Evolutionary conservation across 164 flowering plant genomes (phyloP).

Genomic region (Santalum album): DNA sequence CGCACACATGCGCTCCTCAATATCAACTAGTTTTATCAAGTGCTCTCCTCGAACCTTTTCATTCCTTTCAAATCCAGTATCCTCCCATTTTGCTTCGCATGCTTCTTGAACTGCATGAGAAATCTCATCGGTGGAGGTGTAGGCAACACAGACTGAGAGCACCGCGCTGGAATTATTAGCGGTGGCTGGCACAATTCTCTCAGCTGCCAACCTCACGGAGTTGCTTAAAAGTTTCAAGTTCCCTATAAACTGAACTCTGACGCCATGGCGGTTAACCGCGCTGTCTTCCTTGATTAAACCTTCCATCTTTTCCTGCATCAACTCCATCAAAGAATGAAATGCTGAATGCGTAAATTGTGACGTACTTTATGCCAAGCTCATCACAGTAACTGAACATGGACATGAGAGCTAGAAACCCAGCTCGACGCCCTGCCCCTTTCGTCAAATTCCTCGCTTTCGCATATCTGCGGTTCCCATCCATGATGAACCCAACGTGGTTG

Average conservation of each 20-base stretch:
- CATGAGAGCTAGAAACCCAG: constrained; percentile 41
- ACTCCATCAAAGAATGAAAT: constrained; percentile 35
- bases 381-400: constrained; percentile 49
- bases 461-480: constrained; percentile 68
- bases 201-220: constrained; percentile 47
- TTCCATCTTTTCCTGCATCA: constrained; percentile 57
- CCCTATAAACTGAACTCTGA: constrained; percentile 52
- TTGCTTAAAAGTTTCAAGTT: constrained; percentile 46
- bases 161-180: constrained; percentile 32
- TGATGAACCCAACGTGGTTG: constrained; percentile 46
- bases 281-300: constrained; percentile 39
- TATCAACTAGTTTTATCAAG: constrained; percentile 28
- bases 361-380: constrained; percentile 59
- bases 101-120: constrained; percentile 42
- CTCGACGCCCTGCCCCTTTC: constrained; percentile 39
- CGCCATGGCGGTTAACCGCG: constrained; percentile 42
- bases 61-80: not conserved
- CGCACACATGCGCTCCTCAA: constrained; percentile 65
- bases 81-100: constrained; percentile 27
- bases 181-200: constrained; percentile 53
- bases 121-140: constrained; percentile 68
- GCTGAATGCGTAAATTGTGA: no score
- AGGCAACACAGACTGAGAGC: constrained; percentile 55
- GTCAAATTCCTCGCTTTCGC: constrained; percentile 29
- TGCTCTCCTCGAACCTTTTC: constrained; percentile 2